Conservation (phyloP, 2,329 filamentous ascomycete species). For the Aspergillus felis region DNA sequence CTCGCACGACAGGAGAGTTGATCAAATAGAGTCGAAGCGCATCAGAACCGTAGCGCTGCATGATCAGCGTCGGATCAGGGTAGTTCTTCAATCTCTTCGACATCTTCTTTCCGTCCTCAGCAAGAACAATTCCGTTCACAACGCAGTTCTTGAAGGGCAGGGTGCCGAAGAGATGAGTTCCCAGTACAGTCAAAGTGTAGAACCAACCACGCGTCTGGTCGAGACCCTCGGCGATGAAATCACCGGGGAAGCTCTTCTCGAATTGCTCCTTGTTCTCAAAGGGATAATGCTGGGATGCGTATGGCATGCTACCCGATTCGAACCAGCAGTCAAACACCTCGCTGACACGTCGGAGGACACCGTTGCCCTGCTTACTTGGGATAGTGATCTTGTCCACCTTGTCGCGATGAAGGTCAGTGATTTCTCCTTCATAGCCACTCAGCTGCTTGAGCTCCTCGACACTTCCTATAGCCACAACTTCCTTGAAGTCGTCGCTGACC, state of each 20-base stretch:
- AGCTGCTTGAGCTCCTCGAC: slow-evolving; percentile 77
- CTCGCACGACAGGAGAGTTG: slow-evolving; percentile 91
- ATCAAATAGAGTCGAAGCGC: slow-evolving; percentile 93
- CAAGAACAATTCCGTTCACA: slow-evolving; percentile 92
- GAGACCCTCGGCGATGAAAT: slow-evolving; percentile 90
- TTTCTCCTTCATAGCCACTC: slow-evolving; percentile 78
- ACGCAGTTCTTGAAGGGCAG: slow-evolving; percentile 93
- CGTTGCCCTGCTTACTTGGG: slow-evolving; percentile 82
- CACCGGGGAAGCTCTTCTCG: slow-evolving; percentile 76
- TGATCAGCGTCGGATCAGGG: slow-evolving; percentile 77
- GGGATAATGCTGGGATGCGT: slow-evolving; percentile 84
- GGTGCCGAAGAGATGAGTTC: slow-evolving; percentile 78
- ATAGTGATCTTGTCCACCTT: slow-evolving; percentile 94
- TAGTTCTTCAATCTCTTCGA: slow-evolving; percentile 96
- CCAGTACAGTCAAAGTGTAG: slow-evolving; percentile 84
- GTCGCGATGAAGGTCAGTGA: slow-evolving; percentile 85
- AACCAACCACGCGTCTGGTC: slow-evolving; percentile 98
- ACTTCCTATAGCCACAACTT: slow-evolving; percentile 81
- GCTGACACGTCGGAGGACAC: slow-evolving; percentile 71
- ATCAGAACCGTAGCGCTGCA: slow-evolving; percentile 86
- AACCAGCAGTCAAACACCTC: slow-evolving; percentile 98
- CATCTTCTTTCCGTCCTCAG: slow-evolving; percentile 98
- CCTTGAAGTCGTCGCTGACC: slow-evolving; percentile 84
- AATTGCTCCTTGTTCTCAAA: slow-evolving; percentile 85
- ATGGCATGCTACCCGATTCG: slow-evolving; percentile 94